Evolutionary conservation across 108 stramenopile species (phyloP), one percentile per base, ranked within the genome.

Genomic region (Cyclotella kingstonii): DNA sequence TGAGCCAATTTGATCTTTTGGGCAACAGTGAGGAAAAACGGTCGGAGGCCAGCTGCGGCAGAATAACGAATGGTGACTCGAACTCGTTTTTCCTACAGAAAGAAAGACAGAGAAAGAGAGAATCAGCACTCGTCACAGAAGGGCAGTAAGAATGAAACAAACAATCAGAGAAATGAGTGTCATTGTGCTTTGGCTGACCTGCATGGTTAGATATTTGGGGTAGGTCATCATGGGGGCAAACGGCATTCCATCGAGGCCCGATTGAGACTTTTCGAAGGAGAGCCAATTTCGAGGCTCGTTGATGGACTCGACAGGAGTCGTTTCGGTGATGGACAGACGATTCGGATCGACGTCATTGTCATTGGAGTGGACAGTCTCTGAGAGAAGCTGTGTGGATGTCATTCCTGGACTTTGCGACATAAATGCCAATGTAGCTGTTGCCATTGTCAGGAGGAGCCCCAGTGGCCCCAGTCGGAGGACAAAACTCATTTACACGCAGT

Each of bases 21-120:
- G 41, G 87, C 90, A 3, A 87, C 85, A 6, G 90, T 92, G 40
- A 89, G 68, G 73, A 70, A 92, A 59, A 80, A 92, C 25, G 87
- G 85, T 5, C 75, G 77, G 18, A 92, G 46, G 11, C 83, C 84
- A 2, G 86, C 63, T 6, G 68, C 75, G 23, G 66, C 77, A 4
- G 82, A 79, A 56, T 85, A 92, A 43, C 85, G 85, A 44, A 92
- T 80, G 11, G 83, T 73, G 3, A 89, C 87, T 30, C 70, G 64
- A 35, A 92, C 90, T 43, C 85, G 55, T 52, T 84, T 84, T 44
- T 80, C 77, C 70, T 78, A 58, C 36, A 60, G 50, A 18, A 35
- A 44, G 14, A 53, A 44, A 21, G 34, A 17, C 33, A 23, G 25
- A 26, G 21, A 55, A 41, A 39, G 1, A 17, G 25, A n/a, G 33